Percentiles rank a stretch among this genome's conserved stretches.
Conservation (phyloP, 2,329 filamentous ascomycete genomes). For the Aspergillus jensenii region DNA sequence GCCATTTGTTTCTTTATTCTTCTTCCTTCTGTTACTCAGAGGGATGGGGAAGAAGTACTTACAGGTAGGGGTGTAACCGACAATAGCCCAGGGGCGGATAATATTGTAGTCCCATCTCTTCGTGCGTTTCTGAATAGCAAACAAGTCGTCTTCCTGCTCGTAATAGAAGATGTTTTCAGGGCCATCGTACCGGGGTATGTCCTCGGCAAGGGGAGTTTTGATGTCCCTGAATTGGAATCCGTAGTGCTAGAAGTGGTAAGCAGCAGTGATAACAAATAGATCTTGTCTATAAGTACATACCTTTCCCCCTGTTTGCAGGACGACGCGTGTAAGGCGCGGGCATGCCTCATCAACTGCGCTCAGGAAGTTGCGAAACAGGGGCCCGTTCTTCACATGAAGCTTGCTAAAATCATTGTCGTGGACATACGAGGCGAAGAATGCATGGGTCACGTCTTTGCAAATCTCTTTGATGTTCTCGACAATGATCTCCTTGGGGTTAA, state of each 20-base stretch:
- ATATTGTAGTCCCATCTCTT: background rate
- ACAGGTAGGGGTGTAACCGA: background rate
- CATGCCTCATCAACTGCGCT: too few relatives aligned
- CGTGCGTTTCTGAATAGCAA: background rate
- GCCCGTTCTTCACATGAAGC: too few relatives aligned
- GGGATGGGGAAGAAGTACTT: background rate
- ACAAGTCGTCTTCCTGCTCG: background rate
- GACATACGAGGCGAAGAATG: too few relatives aligned
- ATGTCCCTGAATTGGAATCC: background rate
- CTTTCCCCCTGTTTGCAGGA: too few relatives aligned
- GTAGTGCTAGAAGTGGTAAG: background rate
- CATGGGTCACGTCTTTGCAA: too few relatives aligned
- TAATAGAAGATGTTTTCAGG: background rate
- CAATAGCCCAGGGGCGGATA: background rate
- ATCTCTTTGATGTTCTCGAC: too few relatives aligned
- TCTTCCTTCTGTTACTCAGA: background rate
- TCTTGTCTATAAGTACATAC: too few relatives aligned
- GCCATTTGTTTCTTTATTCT: background rate
- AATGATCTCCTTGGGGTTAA: too few relatives aligned
- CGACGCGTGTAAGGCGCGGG: too few relatives aligned
- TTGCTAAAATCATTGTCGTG: too few relatives aligned
- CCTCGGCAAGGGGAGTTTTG: background rate
- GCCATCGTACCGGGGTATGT: background rate
- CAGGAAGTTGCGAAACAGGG: too few relatives aligned
- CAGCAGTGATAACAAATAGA: too few relatives aligned